Evolutionary conservation across 2,329 filamentous ascomycete species (phyloP), one percentile per base, ranked within the genome.

Genomic region (Dactylellina drechsleri): DNA sequence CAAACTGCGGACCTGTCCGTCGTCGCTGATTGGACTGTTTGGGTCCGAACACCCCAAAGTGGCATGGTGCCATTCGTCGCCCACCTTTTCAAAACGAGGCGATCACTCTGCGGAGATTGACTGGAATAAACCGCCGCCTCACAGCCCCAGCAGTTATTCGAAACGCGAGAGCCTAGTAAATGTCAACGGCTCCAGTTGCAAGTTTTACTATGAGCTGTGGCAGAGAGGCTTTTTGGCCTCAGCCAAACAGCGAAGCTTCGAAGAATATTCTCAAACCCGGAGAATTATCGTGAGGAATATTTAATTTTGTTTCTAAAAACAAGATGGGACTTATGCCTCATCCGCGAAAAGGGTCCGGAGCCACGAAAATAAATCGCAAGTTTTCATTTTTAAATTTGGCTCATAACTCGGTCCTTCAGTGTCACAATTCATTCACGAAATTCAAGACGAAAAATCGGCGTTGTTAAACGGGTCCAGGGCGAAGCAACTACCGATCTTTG

Each of bases 131-230:
- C 53, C 49, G 66, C 16, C 71, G 71, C 71, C 71, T 75, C 65
- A 65, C 58, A 66, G 65, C 52, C 64, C 43, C 66, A 23, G 36
- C 67, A 43, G 71, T 47, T 56, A 60, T 68, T 68, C 71, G 71
- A 75, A 75, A 75, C 71, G 64, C 71, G 71, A 67, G 47, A 65
- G 71, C 71, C 71, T 75, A 68, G 64, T 43, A 60, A 43, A 36
- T 20, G 49, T 59, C 50, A 47, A 70, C 66, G 66, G 66, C 59
- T 71, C 58, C 31, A 59, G 57, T 71, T 71, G 66, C 59, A 36
- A 36, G 31, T 36, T 36, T 36, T 36, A 36, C 31, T 66, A 40
- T 26, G 53, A 56, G 18, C 20, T 56, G 49, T 13, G n/a, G 15
- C 36, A 58, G 13, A 49, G 26, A 49, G 13, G 23, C 47, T 60